These are phyloP conservation scores for Apiospora saccharicola DNA, from an alignment of 2,329 filamentous ascomycete genomes.

Conservation along the genomic window DNA sequence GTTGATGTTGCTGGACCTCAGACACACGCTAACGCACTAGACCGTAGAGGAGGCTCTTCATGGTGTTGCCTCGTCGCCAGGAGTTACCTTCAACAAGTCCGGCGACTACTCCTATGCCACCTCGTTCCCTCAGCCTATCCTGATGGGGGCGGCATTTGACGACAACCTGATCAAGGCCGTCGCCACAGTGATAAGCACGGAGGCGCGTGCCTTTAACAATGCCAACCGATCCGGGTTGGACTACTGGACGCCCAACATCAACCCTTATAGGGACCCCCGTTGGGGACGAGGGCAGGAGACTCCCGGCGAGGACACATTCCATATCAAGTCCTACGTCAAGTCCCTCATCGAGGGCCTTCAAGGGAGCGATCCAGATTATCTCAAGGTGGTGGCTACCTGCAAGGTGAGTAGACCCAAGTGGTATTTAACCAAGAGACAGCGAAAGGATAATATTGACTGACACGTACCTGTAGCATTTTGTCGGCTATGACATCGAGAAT, in stretches of 20 bases:
- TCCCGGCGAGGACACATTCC: slow-evolving; percentile 44
- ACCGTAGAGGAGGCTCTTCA: slow-evolving; percentile 62
- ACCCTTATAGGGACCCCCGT: slow-evolving; percentile 35
- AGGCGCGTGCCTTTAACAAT: slow-evolving; percentile 44
- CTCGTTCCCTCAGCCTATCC: slow-evolving; percentile 42
- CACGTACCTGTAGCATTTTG: slow-evolving; percentile 51
- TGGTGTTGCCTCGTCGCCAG: slow-evolving; percentile 63
- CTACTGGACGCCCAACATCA: slow-evolving; percentile 39
- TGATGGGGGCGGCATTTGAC: slow-evolving; percentile 42
- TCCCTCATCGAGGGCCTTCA: slow-evolving; percentile 62
- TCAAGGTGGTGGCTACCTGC: slow-evolving; percentile 60
- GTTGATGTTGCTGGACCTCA: neutral
- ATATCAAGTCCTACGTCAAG: slow-evolving; percentile 57
- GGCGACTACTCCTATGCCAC: slow-evolving; percentile 41
- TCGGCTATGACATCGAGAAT: slow-evolving; percentile 62
- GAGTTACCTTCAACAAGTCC: slow-evolving; percentile 41
- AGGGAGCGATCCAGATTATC: slow-evolving; percentile 38
- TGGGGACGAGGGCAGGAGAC: slow-evolving; percentile 40
- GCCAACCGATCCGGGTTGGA: slow-evolving; percentile 38
- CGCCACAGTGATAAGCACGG: slow-evolving; percentile 40
- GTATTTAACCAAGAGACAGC: neutral
- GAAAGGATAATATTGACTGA: neutral
- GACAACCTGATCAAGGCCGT: slow-evolving; percentile 41
- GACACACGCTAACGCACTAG: neutral
- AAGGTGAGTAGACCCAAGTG: slow-evolving; percentile 45